Evolutionary conservation across 2,329 filamentous ascomycete species (phyloP).

Genomic region (Nemania serpens): DNA sequence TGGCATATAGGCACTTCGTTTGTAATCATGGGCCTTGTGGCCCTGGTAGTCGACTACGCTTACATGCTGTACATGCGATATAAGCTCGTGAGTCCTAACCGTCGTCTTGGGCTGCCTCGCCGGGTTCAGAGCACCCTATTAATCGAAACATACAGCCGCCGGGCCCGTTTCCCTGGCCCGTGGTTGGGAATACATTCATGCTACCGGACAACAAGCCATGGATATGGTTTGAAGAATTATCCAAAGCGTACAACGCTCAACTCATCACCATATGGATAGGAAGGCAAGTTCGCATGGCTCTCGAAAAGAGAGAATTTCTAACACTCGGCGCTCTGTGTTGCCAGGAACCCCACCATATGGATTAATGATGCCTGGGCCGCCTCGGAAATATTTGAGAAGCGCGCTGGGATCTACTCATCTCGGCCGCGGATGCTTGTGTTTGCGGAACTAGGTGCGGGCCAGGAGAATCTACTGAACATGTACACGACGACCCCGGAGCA

Average conservation of each 20-base stretch:
- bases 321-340: conserved; percentile 26
- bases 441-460: conserved; percentile 51
- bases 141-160: conserved; percentile 49
- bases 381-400: conserved; percentile 59
- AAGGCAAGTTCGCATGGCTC: conserved; percentile 37
- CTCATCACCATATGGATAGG: conserved; percentile 63
- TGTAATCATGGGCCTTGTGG: conserved; percentile 33
- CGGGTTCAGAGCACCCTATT: not conserved
- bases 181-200: conserved; percentile 61
- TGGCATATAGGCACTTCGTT: conserved; percentile 31
- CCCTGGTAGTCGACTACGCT: conserved; percentile 49
- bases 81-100: conserved; percentile 47
- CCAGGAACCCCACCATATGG: conserved; percentile 49
- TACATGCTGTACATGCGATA: conserved; percentile 55
- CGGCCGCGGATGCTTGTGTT: conserved; percentile 56
- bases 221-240: conserved; percentile 60
- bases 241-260: conserved; percentile 53
- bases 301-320: not conserved
- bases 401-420: conserved; percentile 55
- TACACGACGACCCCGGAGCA: conserved; percentile 46
- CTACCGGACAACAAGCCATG: conserved; percentile 60
- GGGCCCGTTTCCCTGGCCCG: conserved; percentile 57
- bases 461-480: conserved; percentile 51
- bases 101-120: not conserved
- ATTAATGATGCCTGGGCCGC: conserved; percentile 56